phyloP scores from a whole-genome alignment of 148 eudicot species.

The Linanthus parryae region DNA sequence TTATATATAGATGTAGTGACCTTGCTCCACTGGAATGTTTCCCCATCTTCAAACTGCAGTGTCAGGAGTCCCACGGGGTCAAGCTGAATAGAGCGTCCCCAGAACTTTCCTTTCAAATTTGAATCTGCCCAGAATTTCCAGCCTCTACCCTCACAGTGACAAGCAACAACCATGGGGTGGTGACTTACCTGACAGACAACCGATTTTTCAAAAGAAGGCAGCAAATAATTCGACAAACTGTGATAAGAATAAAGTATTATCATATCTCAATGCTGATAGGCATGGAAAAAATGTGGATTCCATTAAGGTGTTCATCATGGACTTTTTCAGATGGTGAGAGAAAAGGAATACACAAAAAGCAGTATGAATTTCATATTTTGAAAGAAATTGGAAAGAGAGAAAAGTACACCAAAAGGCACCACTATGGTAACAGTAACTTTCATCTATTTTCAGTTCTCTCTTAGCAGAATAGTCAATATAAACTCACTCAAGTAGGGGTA shows the following conservation, averaged over 20 bases:
- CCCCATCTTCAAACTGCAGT: slow-evolving; percentile 88
- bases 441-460: too few species aligned
- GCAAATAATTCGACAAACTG: not conserved
- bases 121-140: slow-evolving; percentile 98
- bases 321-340: too few species aligned
- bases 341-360: too few species aligned
- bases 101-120: slow-evolving; percentile 89
- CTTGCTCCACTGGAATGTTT: slow-evolving; percentile 92
- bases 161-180: slow-evolving; percentile 92
- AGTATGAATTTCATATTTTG: too few species aligned
- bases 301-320: too few species aligned
- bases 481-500: too few species aligned
- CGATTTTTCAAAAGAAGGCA: slow-evolving; percentile 5
- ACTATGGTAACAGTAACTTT: too few species aligned
- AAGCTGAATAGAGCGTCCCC: slow-evolving; percentile 95
- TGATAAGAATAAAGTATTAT: not conserved
- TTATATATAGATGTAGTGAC: slow-evolving; percentile 96
- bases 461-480: too few species aligned
- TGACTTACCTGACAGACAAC: slow-evolving; percentile 66
- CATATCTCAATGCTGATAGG: too few species aligned
- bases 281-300: not conserved
- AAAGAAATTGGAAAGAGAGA: too few species aligned
- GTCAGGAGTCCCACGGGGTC: slow-evolving; percentile 83
- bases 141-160: slow-evolving; percentile 88
- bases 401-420: too few species aligned